Base-by-base conservation (phyloP, 441 rosid species). In the Corymbia calophylla region DNA sequence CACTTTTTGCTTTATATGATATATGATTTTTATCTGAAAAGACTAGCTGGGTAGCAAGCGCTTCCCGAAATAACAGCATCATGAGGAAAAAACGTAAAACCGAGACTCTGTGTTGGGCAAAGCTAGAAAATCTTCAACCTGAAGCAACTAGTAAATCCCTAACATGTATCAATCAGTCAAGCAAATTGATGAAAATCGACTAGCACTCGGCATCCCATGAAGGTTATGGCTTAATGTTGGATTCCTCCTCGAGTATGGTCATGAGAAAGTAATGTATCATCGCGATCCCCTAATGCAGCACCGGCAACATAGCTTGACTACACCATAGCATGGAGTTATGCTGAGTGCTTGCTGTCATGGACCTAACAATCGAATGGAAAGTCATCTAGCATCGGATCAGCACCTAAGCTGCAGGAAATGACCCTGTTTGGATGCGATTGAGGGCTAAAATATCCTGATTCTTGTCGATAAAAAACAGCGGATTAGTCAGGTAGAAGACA, bases 11-110 rank as follows among this genome's bases (percentile, higher is more conserved):
- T 14, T 64, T 5, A n/a, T 0, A 64, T 64, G 0, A 1, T n/a
- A 7, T 17, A 0, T n/a, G 19, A 29, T n/a, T 64, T 1, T n/a
- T 0, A n/a, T 64, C 9, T 64, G 3, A n/a, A 64, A 64, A 8
- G 8, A n/a, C 19, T 64, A 23, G 27, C 25, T 19, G 81, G 27
- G 27, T 3, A 10, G 44, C 44, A 39, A 39, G 0, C 19, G 81
- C 81, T 70, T 35, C 29, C 48, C 13, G 48, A 39, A 19, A 35
- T 21, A 35, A 35, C 3, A 3, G 32, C 32, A 35, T 70, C 16
- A 1, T 19, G 16, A 70, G 48, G 49, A 70, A 70, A 70, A 35
- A 13, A 70, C 44, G 29, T 19, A 70, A 9, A 48, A 39, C 16
- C 10, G 0, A 35, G 39, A 39, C 25, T 39, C 15, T 35, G 9